These are phyloP conservation scores for Acorus gramineus DNA, from an alignment of 106 monocot species.

Conservation along the genomic window DNA sequence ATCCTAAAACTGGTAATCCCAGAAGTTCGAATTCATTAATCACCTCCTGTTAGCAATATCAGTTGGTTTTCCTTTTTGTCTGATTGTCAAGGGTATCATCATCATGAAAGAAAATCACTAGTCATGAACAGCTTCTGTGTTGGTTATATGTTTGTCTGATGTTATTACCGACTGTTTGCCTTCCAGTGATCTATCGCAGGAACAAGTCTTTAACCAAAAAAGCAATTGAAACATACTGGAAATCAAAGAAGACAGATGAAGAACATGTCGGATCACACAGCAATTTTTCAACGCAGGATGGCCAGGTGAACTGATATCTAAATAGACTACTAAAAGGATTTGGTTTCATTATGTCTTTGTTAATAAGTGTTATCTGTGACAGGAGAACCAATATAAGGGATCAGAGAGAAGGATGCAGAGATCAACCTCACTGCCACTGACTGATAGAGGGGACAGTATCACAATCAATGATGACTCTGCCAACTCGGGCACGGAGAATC, in stretches of 20 bases:
- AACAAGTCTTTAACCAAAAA: slow-evolving; percentile 38
- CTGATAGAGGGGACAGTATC: slow-evolving; percentile 10
- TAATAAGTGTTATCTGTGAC: not conserved
- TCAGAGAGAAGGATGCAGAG: slow-evolving; percentile 12
- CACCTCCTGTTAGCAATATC: not conserved
- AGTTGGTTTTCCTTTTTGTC: not conserved
- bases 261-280: not conserved
- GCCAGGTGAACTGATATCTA: not conserved
- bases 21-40: not conserved
- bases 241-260: slow-evolving; percentile 24
- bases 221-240: slow-evolving; percentile 44
- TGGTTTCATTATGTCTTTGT: not conserved
- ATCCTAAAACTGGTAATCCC: slow-evolving; percentile 21
- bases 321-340: not conserved
- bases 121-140: not conserved
- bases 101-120: not conserved
- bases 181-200: slow-evolving; percentile 21
- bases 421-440: slow-evolving; percentile 25
- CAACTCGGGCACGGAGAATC: slow-evolving; percentile 1
- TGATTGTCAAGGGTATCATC: not conserved
- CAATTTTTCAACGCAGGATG: not conserved
- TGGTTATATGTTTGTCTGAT: too few relatives aligned
- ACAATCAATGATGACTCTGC: not conserved
- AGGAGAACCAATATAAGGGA: slow-evolving; percentile 19
- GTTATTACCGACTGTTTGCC: not conserved